Conservation (phyloP, 352 stramenopile genomes). For the Pythium sp. region DNA sequence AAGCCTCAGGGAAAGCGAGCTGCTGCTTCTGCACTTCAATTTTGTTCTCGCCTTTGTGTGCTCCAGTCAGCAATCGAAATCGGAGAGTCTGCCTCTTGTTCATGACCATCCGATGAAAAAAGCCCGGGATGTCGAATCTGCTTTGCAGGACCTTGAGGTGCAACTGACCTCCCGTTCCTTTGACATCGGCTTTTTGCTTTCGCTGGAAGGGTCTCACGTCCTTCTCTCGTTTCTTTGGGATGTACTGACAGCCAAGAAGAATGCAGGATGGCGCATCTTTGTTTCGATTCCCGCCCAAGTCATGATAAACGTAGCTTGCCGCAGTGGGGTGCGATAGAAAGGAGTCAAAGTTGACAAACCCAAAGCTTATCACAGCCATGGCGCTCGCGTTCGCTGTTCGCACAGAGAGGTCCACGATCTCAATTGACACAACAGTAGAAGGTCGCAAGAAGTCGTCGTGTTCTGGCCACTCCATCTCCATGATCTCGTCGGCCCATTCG, state of each 20-base stretch:
- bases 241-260: conserved; percentile 41
- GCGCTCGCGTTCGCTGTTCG: conserved; percentile 32
- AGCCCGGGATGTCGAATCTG: conserved; percentile 21
- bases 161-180: conserved; percentile 20
- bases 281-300: conserved; percentile 14
- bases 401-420: conserved; percentile 43
- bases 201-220: conserved; percentile 13
- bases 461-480: conserved; percentile 28
- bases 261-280: conserved; percentile 20
- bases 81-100: conserved; percentile 16
- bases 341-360: conserved; percentile 27
- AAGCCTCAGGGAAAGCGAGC: conserved; percentile 1
- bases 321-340: conserved; percentile 36
- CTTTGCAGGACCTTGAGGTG: conserved; percentile 30
- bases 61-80: conserved; percentile 16
- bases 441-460: background rate
- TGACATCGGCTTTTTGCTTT: conserved; percentile 6
- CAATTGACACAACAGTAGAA: conserved; percentile 20
- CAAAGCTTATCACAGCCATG: conserved; percentile 35
- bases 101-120: conserved; percentile 20
- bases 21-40: background rate
- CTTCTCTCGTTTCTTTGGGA: conserved; percentile 23
- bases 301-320: conserved; percentile 27
- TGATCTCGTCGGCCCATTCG: conserved; percentile 23
- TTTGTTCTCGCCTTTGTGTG: background rate